These are phyloP conservation scores for Alternaria sp. DNA, from an alignment of 2,329 filamentous ascomycete species.

Conservation along the genomic window DNA sequence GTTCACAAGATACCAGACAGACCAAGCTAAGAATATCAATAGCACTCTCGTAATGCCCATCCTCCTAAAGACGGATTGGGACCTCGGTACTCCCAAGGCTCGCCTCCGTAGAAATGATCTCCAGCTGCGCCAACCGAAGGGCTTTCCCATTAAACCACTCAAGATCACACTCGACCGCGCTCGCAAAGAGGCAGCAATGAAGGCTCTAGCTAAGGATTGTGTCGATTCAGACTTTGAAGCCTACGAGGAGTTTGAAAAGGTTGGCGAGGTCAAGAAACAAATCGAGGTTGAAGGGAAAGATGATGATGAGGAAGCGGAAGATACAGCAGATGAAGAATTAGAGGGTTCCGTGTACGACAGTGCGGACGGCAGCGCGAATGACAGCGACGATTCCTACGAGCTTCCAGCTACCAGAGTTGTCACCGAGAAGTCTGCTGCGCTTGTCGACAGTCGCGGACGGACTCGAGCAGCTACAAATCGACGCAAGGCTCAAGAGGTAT, in stretches of 20 bases:
- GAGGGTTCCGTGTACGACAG: not conserved
- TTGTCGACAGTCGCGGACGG: conserved; percentile 6
- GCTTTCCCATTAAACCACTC: conserved; percentile 9
- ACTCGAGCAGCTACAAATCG: conserved; percentile 7
- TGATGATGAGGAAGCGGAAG: not conserved
- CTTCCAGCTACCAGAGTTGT: not conserved
- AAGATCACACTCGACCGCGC: conserved; percentile 1
- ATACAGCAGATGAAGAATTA: not conserved
- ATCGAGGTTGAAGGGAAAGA: not conserved
- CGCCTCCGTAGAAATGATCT: not conserved
- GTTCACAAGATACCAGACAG: not conserved
- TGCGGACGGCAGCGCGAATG: not conserved
- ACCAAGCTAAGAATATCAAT: not conserved
- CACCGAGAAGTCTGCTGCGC: not conserved
- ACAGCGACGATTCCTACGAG: not conserved
- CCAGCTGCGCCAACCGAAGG: conserved; percentile 5
- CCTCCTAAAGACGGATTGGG: not conserved
- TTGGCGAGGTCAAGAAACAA: not conserved
- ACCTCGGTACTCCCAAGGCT: not conserved
- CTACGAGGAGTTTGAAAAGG: conserved; percentile 1
- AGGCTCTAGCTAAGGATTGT: not conserved
- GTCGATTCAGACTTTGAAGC: not conserved
- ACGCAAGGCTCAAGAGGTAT: not conserved
- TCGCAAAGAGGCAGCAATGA: conserved; percentile 1
- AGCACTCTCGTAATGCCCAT: conserved; percentile 1